A percentile compares a stretch with the other conserved stretches of the same genome.
Conservation (phyloP, 1,139 yeast species). For the Diutina catenulata region DNA sequence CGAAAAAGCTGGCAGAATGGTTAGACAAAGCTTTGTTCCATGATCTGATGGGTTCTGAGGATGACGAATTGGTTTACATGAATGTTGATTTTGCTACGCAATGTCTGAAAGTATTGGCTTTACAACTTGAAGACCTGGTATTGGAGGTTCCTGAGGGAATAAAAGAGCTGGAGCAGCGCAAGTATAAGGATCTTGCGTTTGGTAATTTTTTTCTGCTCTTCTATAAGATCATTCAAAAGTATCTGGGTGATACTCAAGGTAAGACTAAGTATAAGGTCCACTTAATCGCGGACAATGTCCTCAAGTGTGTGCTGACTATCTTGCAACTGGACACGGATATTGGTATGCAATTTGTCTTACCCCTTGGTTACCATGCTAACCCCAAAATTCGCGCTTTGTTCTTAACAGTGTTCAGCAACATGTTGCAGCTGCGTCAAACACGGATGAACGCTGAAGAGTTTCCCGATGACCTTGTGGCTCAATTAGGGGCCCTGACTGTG, state of each 20-base stretch:
- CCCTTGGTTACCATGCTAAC: conserved; percentile 68
- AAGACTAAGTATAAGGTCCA: conserved; percentile 41
- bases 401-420: conserved; percentile 64
- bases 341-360: conserved; percentile 66
- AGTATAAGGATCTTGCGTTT: conserved; percentile 54
- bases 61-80: conserved; percentile 39
- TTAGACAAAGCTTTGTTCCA: conserved; percentile 43
- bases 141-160: conserved; percentile 54
- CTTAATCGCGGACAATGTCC: conserved; percentile 52
- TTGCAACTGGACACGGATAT: conserved; percentile 65
- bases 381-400: conserved; percentile 57
- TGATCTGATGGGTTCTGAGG: conserved; percentile 12
- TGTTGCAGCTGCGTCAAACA: conserved; percentile 32
- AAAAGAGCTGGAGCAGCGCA: conserved; percentile 41
- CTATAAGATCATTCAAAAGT: conserved; percentile 57
- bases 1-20: conserved; percentile 56
- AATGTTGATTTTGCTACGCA: conserved; percentile 59
- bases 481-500: conserved; percentile 17
- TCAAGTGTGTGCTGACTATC: conserved; percentile 55
- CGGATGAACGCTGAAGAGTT: conserved; percentile 16
- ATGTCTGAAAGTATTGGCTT: conserved; percentile 45
- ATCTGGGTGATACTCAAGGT: conserved; percentile 16
- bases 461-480: conserved; percentile 15
- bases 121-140: conserved; percentile 41
- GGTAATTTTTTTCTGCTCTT: conserved; percentile 64